Evolutionary conservation across 495 filamentous ascomycete species (phyloP), one percentile per base, ranked within the genome.

Genomic region (Clavariopsis aquatica): DNA sequence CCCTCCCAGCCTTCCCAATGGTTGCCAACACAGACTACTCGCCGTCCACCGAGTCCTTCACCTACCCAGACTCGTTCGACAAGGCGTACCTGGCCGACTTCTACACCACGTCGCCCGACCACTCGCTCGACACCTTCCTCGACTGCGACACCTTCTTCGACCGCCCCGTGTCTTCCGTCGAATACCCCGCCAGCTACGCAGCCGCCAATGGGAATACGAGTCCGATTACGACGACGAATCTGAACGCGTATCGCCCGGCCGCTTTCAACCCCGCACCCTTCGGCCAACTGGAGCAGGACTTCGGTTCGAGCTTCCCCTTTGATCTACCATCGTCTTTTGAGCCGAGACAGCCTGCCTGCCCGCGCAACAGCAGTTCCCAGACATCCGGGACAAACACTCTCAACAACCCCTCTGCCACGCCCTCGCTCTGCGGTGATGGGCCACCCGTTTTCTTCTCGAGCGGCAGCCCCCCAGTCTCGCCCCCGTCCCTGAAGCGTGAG

Each of bases 51-150:
- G 62, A 70, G 24, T 20, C n/a, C 22, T 69, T 65, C 46, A 52
- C 57, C 9, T 62, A 69, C 20, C 52, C 62, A n/a, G 57, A 59
- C 23, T 20, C 52, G 9, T 65, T 62, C 57, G 62, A 66, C 57
- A 60, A 58, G 22, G 47, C 64, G 7, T 60, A 64, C 34, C 57
- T 64, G n/a, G 59, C 64, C 24, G 68, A 71, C 34, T n/a, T 38
- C n/a, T 71, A 51, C 46, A 61, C 46, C 1, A 26, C 24, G 17
- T 38, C 29, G 41, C 59, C 59, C 6, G 64, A 71, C 59, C 56
- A 60, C 38, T 52, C 56, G 6, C 38, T 64, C 58, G 60, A 59
- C 54, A 43, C 52, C 5, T 56, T 64, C 31, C 23, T 66, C 43
- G 52, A 60, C 57, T 54, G 17, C 43, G 62, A 69, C 20, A 60